Evolutionary conservation across 176 grass and related monocot species (phyloP).

Genomic region (Miscanthus lutarioriparius): DNA sequence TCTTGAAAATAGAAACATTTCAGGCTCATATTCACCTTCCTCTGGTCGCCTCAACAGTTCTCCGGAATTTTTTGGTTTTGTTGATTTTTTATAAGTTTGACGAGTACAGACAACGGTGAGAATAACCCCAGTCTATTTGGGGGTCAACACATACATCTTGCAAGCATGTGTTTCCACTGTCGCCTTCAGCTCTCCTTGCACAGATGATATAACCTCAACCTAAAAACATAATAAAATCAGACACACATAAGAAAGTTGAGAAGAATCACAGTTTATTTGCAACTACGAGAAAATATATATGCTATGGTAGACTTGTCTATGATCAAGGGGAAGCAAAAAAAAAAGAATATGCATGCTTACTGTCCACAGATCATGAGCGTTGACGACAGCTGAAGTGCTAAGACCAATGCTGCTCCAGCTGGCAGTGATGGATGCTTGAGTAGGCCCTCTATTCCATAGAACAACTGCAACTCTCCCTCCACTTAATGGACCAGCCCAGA

Average conservation of each 20-base stretch:
- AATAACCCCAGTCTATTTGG: conserved; percentile 17
- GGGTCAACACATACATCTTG: conserved; percentile 50
- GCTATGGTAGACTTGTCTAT: background rate
- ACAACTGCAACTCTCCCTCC: conserved; percentile 46
- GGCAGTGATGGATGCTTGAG: conserved; percentile 28
- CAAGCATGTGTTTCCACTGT: conserved; percentile 43
- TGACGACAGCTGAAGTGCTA: conserved; percentile 13
- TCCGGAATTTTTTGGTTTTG: background rate
- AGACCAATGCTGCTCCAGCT: conserved; percentile 48
- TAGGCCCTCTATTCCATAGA: conserved; percentile 54
- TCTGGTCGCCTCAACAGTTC: background rate
- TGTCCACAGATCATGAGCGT: conserved; percentile 55
- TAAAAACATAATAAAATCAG: conserved; percentile 2
- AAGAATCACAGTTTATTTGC: background rate
- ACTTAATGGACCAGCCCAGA: conserved; percentile 55
- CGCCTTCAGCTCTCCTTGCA: conserved; percentile 33
- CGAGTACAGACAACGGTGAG: background rate
- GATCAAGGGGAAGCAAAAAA: background rate
- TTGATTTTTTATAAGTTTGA: conserved; percentile 19
- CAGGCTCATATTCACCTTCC: background rate
- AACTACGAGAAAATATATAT: background rate
- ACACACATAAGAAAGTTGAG: background rate
- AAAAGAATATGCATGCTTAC: conserved; percentile 36
- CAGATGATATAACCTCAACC: conserved; percentile 30
- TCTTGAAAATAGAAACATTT: background rate